Evolutionary conservation across 164 flowering plant species (phyloP).

Genomic region (Magnolia officinalis): DNA sequence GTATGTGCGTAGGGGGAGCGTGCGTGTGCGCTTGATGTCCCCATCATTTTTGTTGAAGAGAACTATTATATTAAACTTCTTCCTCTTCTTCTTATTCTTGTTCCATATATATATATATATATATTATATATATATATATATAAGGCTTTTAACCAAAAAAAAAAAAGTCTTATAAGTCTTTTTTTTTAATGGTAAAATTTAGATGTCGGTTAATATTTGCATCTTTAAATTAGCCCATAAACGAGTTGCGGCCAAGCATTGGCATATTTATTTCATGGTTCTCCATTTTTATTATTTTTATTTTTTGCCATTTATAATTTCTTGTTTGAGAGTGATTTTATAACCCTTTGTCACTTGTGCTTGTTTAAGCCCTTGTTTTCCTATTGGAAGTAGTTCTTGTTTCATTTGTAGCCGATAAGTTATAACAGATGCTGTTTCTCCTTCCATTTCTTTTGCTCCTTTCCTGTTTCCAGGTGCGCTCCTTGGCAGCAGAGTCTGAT

Average conservation of each 20-base stretch:
- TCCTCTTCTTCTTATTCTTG: too few relatives aligned
- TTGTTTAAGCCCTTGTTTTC: neutral
- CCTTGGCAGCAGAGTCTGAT: conserved; percentile 93
- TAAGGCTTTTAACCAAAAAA: too few relatives aligned
- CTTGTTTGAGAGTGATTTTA: neutral
- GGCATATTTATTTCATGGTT: neutral
- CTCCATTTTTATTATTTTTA: neutral
- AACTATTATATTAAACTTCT: too few relatives aligned
- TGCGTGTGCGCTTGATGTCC: too few relatives aligned
- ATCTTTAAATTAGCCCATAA: neutral
- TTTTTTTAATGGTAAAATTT: too few relatives aligned
- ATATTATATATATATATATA: too few relatives aligned
- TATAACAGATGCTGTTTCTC: neutral
- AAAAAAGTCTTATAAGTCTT: too few relatives aligned
- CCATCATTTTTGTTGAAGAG: too few relatives aligned
- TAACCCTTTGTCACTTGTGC: neutral
- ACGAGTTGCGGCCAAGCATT: neutral
- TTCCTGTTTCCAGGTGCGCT: conserved; percentile 60
- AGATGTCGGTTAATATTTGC: too few relatives aligned
- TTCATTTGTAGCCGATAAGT: neutral
- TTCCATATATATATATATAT: too few relatives aligned
- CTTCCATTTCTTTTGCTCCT: neutral
- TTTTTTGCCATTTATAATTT: neutral
- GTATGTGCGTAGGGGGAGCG: too few relatives aligned
- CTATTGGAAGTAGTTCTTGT: neutral